A percentile compares a stretch with the other conserved stretches of the same genome.
Conservation (phyloP, 257 asterid species). For the Ophiorrhiza pumila region DNA sequence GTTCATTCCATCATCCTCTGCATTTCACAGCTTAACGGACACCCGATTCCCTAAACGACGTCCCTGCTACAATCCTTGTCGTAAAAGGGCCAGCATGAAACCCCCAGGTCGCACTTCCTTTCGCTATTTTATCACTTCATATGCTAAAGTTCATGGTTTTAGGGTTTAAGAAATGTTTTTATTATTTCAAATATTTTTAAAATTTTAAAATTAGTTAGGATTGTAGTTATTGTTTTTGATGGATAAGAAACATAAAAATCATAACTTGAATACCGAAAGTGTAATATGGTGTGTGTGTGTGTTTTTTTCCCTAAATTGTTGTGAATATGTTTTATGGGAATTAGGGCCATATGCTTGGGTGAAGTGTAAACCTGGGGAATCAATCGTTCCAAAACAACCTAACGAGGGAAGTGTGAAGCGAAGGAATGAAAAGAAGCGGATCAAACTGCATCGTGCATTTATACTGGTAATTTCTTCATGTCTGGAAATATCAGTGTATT, state of each 20-base stretch:
- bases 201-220: too few relatives aligned
- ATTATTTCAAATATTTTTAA: not conserved
- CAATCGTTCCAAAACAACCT: conserved; percentile 65
- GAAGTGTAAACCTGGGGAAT: conserved; percentile 61
- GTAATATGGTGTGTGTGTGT: conserved; percentile 16
- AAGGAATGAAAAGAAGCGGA: conserved; percentile 81
- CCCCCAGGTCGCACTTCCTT: conserved; percentile 52
- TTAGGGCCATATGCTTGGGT: conserved; percentile 80
- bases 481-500: not conserved
- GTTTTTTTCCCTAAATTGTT: conserved; percentile 19
- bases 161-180: conserved; percentile 6
- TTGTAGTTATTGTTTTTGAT: not conserved
- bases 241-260: not conserved
- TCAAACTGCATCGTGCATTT: conserved; percentile 54
- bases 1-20: conserved; percentile 45
- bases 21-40: conserved; percentile 70
- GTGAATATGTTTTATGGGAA: not conserved
- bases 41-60: conserved; percentile 67
- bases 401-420: conserved; percentile 81
- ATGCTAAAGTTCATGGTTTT: not conserved
- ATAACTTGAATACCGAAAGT: not conserved
- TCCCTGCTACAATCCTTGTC: conserved; percentile 55
- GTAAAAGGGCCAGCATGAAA: conserved; percentile 57
- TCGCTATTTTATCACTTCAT: not conserved
- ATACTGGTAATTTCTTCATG: conserved; percentile 42